Evolutionary conservation across 495 filamentous ascomycete genomes (phyloP).

Genomic region (Trichocladium antarcticum): DNA sequence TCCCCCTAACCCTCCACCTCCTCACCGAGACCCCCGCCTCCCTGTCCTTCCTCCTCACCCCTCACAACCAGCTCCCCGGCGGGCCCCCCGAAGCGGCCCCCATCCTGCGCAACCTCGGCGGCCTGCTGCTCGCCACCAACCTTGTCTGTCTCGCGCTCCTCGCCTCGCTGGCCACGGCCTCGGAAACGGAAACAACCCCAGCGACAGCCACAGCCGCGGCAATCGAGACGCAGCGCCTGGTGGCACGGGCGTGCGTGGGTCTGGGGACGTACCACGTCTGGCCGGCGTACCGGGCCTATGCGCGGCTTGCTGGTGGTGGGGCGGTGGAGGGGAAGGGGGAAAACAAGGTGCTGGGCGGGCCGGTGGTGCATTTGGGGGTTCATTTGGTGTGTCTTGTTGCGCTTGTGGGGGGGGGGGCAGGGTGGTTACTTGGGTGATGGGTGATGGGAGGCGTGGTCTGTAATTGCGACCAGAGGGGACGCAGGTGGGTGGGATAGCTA

Average conservation of each 20-base stretch:
- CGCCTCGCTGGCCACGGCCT: no score
- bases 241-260: slow-evolving; percentile 17
- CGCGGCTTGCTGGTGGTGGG: neutral
- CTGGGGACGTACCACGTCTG: slow-evolving; percentile 33
- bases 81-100: slow-evolving; percentile 24
- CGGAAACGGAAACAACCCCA: no score
- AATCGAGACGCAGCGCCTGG: neutral
- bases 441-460: neutral
- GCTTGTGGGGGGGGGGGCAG: slow-evolving; percentile 8
- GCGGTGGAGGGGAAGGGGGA: neutral
- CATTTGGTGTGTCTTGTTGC: slow-evolving; percentile 18
- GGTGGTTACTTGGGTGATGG: neutral
- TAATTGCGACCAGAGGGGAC: no score
- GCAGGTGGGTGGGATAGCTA: no score
- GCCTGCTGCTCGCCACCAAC: slow-evolving; percentile 28
- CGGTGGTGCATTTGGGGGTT: slow-evolving; percentile 20
- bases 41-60: slow-evolving; percentile 14
- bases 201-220: no score
- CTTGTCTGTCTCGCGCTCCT: slow-evolving; percentile 20
- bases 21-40: slow-evolving; percentile 17
- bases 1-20: slow-evolving; percentile 19
- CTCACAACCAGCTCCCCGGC: slow-evolving; percentile 15
- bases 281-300: slow-evolving; percentile 27
- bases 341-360: slow-evolving; percentile 19
- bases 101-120: slow-evolving; percentile 32